Percentiles rank a stretch among this genome's conserved stretches.
These are phyloP conservation scores for Penicillium maclennaniae DNA, from an alignment of 495 filamentous ascomycete genomes.

Conservation along the genomic window DNA sequence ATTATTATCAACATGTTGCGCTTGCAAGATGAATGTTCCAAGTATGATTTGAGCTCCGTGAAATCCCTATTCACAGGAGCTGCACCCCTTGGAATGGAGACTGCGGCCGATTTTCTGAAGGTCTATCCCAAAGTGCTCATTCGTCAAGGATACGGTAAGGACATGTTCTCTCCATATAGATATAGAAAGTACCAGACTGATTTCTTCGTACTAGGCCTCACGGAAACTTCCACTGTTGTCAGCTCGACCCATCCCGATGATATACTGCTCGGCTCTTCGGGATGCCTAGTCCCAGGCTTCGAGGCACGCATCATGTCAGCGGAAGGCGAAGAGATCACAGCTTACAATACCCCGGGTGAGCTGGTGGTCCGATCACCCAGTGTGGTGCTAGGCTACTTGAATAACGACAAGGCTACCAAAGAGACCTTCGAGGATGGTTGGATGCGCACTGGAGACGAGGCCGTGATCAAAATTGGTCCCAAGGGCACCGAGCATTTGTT, in stretches of 20 bases:
- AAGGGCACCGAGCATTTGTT: constrained; percentile 71
- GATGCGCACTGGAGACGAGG: constrained; percentile 86
- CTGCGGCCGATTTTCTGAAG: constrained; percentile 60
- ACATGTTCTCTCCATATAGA: no score
- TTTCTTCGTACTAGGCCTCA: constrained; percentile 53
- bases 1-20: constrained; percentile 81
- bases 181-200: constrained; percentile 2
- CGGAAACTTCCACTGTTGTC: constrained; percentile 76
- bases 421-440: constrained; percentile 79
- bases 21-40: constrained; percentile 54
- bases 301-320: constrained; percentile 66
- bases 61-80: constrained; percentile 71
- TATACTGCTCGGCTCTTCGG: constrained; percentile 68
- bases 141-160: constrained; percentile 77
- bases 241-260: constrained; percentile 61
- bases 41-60: constrained; percentile 74
- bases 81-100: constrained; percentile 78
- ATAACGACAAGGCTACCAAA: constrained; percentile 76
- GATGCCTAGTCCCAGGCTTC: constrained; percentile 63
- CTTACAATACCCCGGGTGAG: constrained; percentile 75
- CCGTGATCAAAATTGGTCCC: constrained; percentile 59
- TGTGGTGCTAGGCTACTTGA: constrained; percentile 76
- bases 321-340: constrained; percentile 73
- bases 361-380: constrained; percentile 72
- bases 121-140: constrained; percentile 63